Conservation (phyloP, 306 rosid species). For the Heteromeles arbutifolia region DNA sequence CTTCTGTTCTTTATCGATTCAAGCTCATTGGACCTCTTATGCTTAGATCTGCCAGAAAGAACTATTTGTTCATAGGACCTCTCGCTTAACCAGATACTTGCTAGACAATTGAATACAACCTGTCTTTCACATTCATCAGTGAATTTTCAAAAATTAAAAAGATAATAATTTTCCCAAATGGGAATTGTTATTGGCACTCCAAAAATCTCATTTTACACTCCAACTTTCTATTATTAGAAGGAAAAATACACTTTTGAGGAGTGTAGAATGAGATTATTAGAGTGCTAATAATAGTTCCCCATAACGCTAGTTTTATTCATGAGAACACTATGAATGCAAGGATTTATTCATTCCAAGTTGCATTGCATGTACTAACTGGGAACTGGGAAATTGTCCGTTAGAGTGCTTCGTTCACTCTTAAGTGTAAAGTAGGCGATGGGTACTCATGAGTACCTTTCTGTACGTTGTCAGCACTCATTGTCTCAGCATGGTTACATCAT, state of each 20-base stretch:
- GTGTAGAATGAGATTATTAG: no score
- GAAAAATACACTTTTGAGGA: no score
- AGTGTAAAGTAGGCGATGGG: conserved; percentile 13
- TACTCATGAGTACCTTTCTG: conserved; percentile 32
- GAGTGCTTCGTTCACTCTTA: not conserved
- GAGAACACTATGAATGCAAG: not conserved
- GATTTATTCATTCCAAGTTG: not conserved
- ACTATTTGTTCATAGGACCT: not conserved
- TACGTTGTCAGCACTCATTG: conserved; percentile 53
- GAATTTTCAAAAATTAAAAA: not conserved
- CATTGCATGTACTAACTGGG: not conserved
- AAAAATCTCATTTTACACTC: no score
- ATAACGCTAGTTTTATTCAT: not conserved
- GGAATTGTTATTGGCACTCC: no score
- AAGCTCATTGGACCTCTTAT: not conserved
- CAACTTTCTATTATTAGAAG: no score
- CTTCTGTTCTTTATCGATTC: not conserved
- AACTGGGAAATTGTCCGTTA: not conserved
- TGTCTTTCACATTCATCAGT: not conserved
- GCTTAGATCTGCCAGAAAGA: not conserved
- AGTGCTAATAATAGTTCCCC: no score
- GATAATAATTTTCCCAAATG: no score
- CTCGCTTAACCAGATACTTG: not conserved
- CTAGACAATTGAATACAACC: not conserved
- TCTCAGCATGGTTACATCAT: conserved; percentile 43